A percentile compares a stretch with the other conserved stretches of the same genome.
These are phyloP conservation scores for Ottelia alismoides DNA, from an alignment of 106 monocot genomes.

Conservation along the genomic window DNA sequence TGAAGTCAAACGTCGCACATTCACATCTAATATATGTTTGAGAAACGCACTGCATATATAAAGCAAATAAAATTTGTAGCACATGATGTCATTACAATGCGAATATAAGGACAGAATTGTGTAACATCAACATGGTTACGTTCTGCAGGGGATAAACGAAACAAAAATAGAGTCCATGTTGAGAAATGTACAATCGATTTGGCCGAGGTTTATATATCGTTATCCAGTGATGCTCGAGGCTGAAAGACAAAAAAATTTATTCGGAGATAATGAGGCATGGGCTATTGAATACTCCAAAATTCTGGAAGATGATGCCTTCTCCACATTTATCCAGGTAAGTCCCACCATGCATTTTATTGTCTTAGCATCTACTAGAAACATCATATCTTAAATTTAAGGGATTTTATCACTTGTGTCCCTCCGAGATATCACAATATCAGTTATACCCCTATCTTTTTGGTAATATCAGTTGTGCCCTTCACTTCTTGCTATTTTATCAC, in stretches of 20 bases:
- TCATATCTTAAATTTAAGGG: too few relatives aligned
- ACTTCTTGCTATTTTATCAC: too few relatives aligned
- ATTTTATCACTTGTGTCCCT: too few relatives aligned
- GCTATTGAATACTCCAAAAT: slow-evolving; percentile 52
- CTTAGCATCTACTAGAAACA: too few relatives aligned
- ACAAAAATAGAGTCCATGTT: slow-evolving; percentile 62
- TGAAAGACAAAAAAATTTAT: slow-evolving; percentile 41
- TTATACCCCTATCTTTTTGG: too few relatives aligned
- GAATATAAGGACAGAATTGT: not conserved
- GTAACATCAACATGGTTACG: not conserved
- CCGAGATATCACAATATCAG: too few relatives aligned
- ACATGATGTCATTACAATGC: not conserved
- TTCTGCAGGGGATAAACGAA: slow-evolving; percentile 40
- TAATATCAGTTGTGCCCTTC: too few relatives aligned
- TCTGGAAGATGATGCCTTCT: slow-evolving; percentile 53
- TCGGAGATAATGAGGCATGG: slow-evolving; percentile 38
- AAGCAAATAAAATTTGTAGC: not conserved
- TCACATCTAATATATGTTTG: too few relatives aligned
- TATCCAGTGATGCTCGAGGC: slow-evolving; percentile 70
- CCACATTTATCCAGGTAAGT: slow-evolving; percentile 74
- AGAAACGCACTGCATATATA: too few relatives aligned
- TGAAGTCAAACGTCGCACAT: too few relatives aligned
- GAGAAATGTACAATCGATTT: slow-evolving; percentile 48
- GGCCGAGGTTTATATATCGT: slow-evolving; percentile 69
- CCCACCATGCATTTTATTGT: too few relatives aligned